Conservation (phyloP, 345 rosid genomes). For the Syzygium aqueum region DNA sequence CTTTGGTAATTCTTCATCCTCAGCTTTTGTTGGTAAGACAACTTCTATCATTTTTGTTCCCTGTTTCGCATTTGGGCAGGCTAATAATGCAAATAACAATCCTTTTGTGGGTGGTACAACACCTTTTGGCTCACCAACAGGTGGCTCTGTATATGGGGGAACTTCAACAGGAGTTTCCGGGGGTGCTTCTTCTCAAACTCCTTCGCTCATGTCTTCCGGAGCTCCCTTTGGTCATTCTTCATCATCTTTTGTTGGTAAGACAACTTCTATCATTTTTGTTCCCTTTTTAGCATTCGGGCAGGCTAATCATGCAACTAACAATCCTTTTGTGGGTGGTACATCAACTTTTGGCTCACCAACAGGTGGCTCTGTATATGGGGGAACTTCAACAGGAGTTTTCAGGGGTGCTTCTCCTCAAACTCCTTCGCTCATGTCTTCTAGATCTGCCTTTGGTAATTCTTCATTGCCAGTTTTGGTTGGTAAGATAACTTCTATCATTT, state of each 20-base stretch:
- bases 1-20: constrained; percentile 69
- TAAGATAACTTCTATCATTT: constrained; percentile 2
- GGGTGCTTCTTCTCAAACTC: constrained; percentile 44
- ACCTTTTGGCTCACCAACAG: constrained; percentile 70
- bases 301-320: constrained; percentile 40
- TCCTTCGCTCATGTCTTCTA: constrained; percentile 66
- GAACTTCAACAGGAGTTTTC: constrained; percentile 77
- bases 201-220: constrained; percentile 60
- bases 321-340: constrained; percentile 57
- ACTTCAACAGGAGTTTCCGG: constrained; percentile 69
- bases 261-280: not conserved
- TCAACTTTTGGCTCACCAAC: constrained; percentile 67
- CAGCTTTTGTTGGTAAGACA: constrained; percentile 60
- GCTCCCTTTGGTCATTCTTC: constrained; percentile 67
- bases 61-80: no score
- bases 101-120: constrained; percentile 24
- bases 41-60: not conserved
- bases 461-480: constrained; percentile 76
- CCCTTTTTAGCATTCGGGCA: constrained; percentile 37
- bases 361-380: constrained; percentile 68
- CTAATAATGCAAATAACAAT: no score
- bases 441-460: constrained; percentile 60
- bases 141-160: constrained; percentile 67
- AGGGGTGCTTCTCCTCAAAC: constrained; percentile 42
- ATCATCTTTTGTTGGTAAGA: constrained; percentile 62